Percentiles rank a stretch among this genome's conserved stretches.
Conservation (phyloP, 305 asterid genomes). For the Fraxinus greggii region DNA sequence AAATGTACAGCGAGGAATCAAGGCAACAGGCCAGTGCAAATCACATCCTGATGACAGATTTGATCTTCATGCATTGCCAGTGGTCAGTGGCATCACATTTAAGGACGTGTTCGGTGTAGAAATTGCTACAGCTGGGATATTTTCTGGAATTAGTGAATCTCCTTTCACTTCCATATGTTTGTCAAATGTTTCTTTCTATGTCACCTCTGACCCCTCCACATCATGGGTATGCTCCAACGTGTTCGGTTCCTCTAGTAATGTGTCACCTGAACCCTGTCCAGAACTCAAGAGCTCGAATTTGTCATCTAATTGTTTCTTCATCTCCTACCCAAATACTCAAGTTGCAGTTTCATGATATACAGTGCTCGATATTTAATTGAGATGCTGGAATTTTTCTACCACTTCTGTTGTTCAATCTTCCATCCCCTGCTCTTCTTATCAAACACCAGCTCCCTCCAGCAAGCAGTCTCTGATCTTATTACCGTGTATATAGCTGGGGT, state of each 20-base stretch:
- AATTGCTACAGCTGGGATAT: slow-evolving; percentile 56
- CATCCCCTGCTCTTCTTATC: slow-evolving; percentile 1
- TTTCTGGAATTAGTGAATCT: slow-evolving; percentile 63
- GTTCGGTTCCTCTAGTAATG: slow-evolving; percentile 54
- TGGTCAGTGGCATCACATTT: slow-evolving; percentile 53
- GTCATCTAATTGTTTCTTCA: slow-evolving; percentile 36
- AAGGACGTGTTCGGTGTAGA: slow-evolving; percentile 56
- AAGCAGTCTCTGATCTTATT: slow-evolving; percentile 21
- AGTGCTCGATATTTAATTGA: slow-evolving; percentile 8
- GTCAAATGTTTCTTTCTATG: slow-evolving; percentile 56
- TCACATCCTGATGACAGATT: slow-evolving; percentile 74
- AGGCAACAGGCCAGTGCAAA: slow-evolving; percentile 61
- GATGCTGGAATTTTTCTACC: slow-evolving; percentile 18
- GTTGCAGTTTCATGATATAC: not conserved
- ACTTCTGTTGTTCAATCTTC: slow-evolving; percentile 38
- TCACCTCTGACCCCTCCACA: slow-evolving; percentile 30
- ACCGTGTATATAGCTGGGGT: slow-evolving; percentile 58
- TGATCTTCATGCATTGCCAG: slow-evolving; percentile 69
- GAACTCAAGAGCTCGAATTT: slow-evolving; percentile 45
- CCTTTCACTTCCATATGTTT: slow-evolving; percentile 78
- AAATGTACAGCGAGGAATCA: slow-evolving; percentile 57
- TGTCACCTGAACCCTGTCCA: slow-evolving; percentile 65
- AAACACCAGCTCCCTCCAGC: slow-evolving; percentile 10
- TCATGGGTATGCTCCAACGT: slow-evolving; percentile 61
- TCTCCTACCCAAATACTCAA: slow-evolving; percentile 23